Percentiles rank a stretch among this genome's conserved stretches.
Conservation (phyloP, 1,139 yeast species). For the Geotrichum cucujoidarum region DNA sequence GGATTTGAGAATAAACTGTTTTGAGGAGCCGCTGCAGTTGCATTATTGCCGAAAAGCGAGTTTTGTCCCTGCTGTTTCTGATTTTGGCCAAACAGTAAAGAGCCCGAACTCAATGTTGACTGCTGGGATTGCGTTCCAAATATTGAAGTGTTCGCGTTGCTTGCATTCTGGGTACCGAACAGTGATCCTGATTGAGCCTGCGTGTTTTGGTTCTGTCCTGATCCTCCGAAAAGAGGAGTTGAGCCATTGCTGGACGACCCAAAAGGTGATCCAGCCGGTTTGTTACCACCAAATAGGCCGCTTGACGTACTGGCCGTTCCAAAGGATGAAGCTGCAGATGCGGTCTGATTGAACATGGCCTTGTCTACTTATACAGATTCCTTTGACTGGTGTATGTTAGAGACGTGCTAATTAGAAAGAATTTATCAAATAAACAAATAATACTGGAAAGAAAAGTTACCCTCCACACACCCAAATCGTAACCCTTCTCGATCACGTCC, state of each 20-base stretch:
- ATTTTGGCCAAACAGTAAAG: neutral
- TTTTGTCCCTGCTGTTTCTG: neutral
- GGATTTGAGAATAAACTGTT: slow-evolving; percentile 7
- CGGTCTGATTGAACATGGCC: slow-evolving; percentile 6
- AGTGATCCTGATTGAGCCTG: slow-evolving; percentile 1
- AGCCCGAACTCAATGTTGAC: neutral
- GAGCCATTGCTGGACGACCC: slow-evolving; percentile 4
- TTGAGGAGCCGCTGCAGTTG: neutral
- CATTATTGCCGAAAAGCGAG: neutral
- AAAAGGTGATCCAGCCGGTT: slow-evolving; percentile 10
- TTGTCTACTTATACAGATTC: neutral
- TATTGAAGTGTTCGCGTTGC: neutral
- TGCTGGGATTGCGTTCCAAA: neutral
- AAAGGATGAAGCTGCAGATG: neutral
- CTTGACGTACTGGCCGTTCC: neutral
- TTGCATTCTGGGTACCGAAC: too few species aligned
- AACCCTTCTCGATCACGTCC: too few species aligned
- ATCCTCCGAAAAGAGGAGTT: neutral
- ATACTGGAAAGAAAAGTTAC: slow-evolving; percentile 15
- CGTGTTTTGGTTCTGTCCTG: slow-evolving; percentile 4
- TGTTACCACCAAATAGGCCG: neutral
- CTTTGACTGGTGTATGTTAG: too few species aligned
- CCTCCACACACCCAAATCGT: slow-evolving; percentile 10
- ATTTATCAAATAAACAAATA: too few species aligned
- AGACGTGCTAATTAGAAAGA: too few species aligned